phyloP scores from a whole-genome alignment of 140 eudicot genomes.

The Eryngium alpinum region DNA sequence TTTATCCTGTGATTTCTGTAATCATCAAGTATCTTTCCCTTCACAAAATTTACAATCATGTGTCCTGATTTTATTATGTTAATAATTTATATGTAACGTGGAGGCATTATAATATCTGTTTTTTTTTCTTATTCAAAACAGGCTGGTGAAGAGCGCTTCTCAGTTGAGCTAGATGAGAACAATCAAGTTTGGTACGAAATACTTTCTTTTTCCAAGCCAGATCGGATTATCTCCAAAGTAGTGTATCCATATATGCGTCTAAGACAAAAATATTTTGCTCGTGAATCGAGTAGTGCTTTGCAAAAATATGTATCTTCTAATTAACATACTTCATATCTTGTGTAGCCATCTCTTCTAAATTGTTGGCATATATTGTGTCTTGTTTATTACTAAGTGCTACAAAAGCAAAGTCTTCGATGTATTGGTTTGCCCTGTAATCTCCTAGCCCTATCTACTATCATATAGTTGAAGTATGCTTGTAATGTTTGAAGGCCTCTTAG shows the following conservation, averaged over 20 bases:
- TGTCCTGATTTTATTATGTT: neutral
- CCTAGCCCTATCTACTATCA: too few species aligned
- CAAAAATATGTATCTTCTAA: conserved; percentile 47
- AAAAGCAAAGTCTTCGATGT: too few species aligned
- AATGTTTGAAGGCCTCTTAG: too few species aligned
- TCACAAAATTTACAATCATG: neutral
- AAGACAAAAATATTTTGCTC: conserved; percentile 74
- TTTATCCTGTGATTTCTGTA: neutral
- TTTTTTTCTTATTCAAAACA: conserved; percentile 26
- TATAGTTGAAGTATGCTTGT: too few species aligned
- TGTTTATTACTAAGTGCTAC: too few species aligned
- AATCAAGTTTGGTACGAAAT: conserved; percentile 88
- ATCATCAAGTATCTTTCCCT: neutral
- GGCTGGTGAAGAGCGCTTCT: conserved; percentile 97
- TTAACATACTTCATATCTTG: conserved; percentile 7
- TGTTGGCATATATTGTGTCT: neutral
- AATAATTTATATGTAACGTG: neutral
- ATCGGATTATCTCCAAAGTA: conserved; percentile 52
- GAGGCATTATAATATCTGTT: neutral
- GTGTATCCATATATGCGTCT: conserved; percentile 80
- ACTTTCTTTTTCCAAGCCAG: conserved; percentile 89
- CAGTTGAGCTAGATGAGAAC: conserved; percentile 72
- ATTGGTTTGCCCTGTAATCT: too few species aligned
- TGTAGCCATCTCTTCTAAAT: neutral
- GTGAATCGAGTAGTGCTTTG: conserved; percentile 55